These are phyloP conservation scores for Primulina tabacum DNA, from an alignment of 257 asterid genomes.

Conservation along the genomic window DNA sequence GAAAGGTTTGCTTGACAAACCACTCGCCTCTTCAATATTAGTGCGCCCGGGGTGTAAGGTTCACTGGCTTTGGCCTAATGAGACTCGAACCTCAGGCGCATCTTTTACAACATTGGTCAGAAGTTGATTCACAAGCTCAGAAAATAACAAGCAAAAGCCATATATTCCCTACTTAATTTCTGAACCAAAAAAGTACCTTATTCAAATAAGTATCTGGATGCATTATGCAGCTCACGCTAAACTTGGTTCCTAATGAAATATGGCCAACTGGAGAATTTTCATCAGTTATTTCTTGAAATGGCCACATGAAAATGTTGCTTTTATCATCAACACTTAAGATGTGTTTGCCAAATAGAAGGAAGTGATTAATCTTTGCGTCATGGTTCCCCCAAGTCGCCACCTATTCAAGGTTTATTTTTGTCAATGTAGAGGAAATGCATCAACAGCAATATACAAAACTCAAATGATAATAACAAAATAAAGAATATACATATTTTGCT, in stretches of 20 bases:
- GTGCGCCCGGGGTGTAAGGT: no score
- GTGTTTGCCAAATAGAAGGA: conserved; percentile 77
- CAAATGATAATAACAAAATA: conserved; percentile 5
- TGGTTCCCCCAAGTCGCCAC: conserved; percentile 87
- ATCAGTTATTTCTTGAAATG: conserved; percentile 61
- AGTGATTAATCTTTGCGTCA: conserved; percentile 59
- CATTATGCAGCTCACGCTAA: conserved; percentile 85
- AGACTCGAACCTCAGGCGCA: no score
- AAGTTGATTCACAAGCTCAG: no score
- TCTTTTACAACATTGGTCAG: no score
- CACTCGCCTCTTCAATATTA: no score
- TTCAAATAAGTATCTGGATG: conserved; percentile 95
- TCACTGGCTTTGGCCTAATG: no score
- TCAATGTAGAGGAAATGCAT: conserved; percentile 19
- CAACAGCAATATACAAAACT: not conserved
- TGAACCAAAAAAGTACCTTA: conserved; percentile 49
- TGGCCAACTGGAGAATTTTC: conserved; percentile 66
- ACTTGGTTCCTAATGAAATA: conserved; percentile 53
- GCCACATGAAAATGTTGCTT: conserved; percentile 82
- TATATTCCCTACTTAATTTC: conserved; percentile 7
- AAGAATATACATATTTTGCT: not conserved
- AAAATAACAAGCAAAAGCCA: conserved; percentile 17
- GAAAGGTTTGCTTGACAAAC: no score
- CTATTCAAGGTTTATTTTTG: conserved; percentile 38
- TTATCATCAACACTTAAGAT: conserved; percentile 70